These are phyloP conservation scores for Dichotomopilus funicola DNA, from an alignment of 2,329 filamentous ascomycete genomes.

Conservation along the genomic window DNA sequence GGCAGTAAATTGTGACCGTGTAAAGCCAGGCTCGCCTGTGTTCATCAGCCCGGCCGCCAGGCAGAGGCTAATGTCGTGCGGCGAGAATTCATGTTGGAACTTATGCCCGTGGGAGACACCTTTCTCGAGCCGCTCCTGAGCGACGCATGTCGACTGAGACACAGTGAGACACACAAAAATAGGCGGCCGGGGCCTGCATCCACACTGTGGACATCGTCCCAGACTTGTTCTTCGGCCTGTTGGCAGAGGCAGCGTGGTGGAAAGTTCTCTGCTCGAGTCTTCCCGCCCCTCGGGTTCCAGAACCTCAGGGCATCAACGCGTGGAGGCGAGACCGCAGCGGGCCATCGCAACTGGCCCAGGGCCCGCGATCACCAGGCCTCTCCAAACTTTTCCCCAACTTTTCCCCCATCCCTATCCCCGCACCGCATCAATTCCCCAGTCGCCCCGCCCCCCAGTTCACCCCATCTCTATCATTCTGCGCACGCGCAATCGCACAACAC, in stretches of 20 bases:
- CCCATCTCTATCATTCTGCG: constrained; percentile 1
- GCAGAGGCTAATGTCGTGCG: constrained; percentile 20
- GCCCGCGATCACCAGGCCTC: constrained; percentile 15
- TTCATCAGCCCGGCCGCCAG: constrained; percentile 8
- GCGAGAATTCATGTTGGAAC: neutral
- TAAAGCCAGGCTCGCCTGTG: constrained; percentile 14
- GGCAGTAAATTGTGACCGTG: constrained; percentile 18
- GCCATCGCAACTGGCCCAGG: neutral
- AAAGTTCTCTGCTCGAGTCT: neutral
- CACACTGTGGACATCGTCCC: too few relatives aligned
- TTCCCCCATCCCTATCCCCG: constrained; percentile 2
- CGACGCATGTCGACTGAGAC: too few relatives aligned
- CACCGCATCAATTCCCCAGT: neutral
- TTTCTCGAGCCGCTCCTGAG: too few relatives aligned
- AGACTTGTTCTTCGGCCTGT: too few relatives aligned
- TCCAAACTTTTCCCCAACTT: constrained; percentile 25
- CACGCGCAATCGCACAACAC: neutral
- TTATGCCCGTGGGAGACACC: too few relatives aligned
- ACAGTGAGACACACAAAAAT: too few relatives aligned
- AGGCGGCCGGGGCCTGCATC: too few relatives aligned
- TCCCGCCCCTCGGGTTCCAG: neutral
- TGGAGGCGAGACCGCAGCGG: neutral
- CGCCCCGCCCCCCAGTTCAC: neutral
- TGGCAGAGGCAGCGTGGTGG: too few relatives aligned
- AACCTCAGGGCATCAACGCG: neutral